Percentiles rank a stretch among this genome's conserved stretches.
These are phyloP conservation scores for Fagopyrum homotropicum DNA, from an alignment of 148 eudicot species.

Conservation along the genomic window DNA sequence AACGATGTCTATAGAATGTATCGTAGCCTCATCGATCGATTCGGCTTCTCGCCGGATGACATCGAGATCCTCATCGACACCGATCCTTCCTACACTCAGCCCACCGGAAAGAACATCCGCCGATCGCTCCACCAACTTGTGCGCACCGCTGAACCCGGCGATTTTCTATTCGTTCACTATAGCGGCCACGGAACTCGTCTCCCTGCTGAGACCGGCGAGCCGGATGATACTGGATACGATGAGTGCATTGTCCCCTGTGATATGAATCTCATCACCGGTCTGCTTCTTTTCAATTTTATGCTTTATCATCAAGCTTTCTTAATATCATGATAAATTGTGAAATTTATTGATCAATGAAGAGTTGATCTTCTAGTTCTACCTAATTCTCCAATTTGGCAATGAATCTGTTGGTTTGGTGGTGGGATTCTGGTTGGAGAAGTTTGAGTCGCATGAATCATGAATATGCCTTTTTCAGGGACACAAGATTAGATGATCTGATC, in stretches of 20 bases:
- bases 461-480: not conserved
- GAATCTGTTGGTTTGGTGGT: not conserved
- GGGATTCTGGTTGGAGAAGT: not conserved
- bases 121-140: conserved; percentile 43
- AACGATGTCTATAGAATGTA: conserved; percentile 75
- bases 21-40: conserved; percentile 45
- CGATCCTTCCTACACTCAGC: conserved; percentile 47
- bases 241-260: conserved; percentile 94
- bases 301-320: not conserved
- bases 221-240: conserved; percentile 88
- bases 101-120: conserved; percentile 74
- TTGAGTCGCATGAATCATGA: not conserved
- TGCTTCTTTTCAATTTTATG: not conserved
- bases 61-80: conserved; percentile 71
- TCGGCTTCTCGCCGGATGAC: conserved; percentile 49
- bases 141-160: conserved; percentile 49
- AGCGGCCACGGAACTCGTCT: conserved; percentile 94
- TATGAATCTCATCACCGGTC: conserved; percentile 90
- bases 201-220: conserved; percentile 94
- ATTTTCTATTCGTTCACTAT: conserved; percentile 69
- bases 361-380: not conserved
- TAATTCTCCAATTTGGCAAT: not conserved
- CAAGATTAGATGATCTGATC: not conserved
- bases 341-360: not conserved
- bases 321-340: not conserved